phyloP scores from a whole-genome alignment of 805 yeast genomes.

The Naumovozyma dairenensis region DNA sequence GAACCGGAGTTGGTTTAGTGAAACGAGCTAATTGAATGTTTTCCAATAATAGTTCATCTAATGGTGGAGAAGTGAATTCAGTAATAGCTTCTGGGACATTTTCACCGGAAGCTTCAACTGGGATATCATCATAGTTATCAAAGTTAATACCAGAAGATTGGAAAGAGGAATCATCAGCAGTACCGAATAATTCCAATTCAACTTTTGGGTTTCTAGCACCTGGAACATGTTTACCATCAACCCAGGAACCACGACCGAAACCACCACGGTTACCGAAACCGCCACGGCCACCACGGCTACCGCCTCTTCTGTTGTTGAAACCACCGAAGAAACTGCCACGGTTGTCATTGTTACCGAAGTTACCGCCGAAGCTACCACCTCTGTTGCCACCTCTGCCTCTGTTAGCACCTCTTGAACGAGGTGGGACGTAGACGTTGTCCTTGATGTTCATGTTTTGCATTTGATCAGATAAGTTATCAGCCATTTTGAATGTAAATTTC shows the following conservation, averaged over 20 bases:
- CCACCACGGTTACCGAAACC: constrained; percentile 24
- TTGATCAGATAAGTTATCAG: constrained; percentile 44
- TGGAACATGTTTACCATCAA: constrained; percentile 80
- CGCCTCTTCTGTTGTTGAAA: constrained; percentile 32
- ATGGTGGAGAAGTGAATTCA: constrained; percentile 83
- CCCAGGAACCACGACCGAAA: constrained; percentile 70
- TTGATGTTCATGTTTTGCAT: constrained; percentile 47
- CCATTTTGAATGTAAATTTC: no score
- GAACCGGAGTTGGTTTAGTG: constrained; percentile 93
- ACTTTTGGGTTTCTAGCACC: constrained; percentile 58
- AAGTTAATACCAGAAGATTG: constrained; percentile 97
- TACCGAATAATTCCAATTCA: constrained; percentile 84
- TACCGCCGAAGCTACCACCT: constrained; percentile 5
- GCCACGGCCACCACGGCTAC: constrained; percentile 30
- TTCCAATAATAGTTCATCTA: constrained; percentile 75
- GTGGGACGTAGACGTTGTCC: constrained; percentile 38
- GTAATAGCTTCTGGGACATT: constrained; percentile 89
- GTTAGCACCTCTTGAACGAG: constrained; percentile 34
- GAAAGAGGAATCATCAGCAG: constrained; percentile 46
- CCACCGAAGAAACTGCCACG: constrained; percentile 28
- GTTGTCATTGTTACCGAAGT: constrained; percentile 8
- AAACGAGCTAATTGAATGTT: constrained; percentile 84
- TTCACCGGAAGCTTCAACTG: constrained; percentile 95
- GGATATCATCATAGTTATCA: constrained; percentile 97
- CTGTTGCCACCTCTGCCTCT: constrained; percentile 16